Conservation (phyloP, 352 stramenopile species). For the Globisporangium cystogenes region DNA sequence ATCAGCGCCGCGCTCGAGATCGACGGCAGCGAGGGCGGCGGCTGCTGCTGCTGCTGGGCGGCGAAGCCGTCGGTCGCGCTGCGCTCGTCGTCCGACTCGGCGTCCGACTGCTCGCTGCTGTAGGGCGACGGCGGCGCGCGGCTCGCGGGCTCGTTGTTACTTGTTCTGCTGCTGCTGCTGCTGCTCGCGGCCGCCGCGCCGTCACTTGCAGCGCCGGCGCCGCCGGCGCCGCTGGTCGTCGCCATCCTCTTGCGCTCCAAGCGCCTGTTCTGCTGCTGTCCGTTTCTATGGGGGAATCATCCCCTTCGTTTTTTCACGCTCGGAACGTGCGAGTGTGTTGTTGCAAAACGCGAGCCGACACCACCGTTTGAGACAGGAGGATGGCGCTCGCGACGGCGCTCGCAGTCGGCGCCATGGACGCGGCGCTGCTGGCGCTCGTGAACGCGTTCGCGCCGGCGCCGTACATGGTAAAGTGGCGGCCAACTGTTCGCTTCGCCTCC, state of each 20-base stretch:
- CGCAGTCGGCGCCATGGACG: constrained; percentile 17
- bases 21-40: constrained; percentile 22
- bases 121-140: constrained; percentile 5
- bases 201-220: background rate
- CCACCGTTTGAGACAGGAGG: background rate
- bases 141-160: background rate
- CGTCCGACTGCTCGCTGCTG: constrained; percentile 16
- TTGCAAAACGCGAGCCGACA: no score
- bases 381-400: constrained; percentile 2
- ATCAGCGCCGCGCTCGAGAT: constrained; percentile 41
- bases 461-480: constrained; percentile 52
- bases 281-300: background rate
- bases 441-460: constrained; percentile 34
- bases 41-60: constrained; percentile 1
- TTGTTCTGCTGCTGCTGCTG: constrained; percentile 7
- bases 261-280: background rate
- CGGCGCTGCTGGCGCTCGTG: constrained; percentile 23
- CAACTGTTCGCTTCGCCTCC: no score
- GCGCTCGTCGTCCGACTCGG: constrained; percentile 10
- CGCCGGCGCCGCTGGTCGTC: background rate
- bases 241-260: no score
- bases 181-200: constrained; percentile 1
- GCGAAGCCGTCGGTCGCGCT: background rate
- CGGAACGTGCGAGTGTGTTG: no score
- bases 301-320: no score